Conservation (phyloP, 2,329 filamentous ascomycete species). For the Penicillium sp. region DNA sequence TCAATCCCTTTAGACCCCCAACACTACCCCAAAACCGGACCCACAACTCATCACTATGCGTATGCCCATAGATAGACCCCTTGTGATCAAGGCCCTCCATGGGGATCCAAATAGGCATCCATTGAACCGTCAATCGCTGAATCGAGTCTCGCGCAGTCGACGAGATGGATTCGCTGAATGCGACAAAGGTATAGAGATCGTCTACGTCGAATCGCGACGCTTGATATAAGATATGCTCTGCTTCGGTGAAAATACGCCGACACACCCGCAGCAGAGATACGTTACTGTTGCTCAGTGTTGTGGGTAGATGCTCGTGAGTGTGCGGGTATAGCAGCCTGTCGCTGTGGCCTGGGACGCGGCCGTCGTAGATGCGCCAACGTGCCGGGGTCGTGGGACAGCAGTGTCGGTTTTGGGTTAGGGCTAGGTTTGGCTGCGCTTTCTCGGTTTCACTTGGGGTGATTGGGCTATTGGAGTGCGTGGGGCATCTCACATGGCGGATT, state of each 20-base stretch:
- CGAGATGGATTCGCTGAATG: slow-evolving; percentile 30
- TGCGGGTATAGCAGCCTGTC: slow-evolving; percentile 38
- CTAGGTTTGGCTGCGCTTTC: slow-evolving; percentile 8
- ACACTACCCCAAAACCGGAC: slow-evolving; percentile 32
- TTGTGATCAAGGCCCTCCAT: slow-evolving; percentile 32
- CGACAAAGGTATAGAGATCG: slow-evolving; percentile 40
- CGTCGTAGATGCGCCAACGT: slow-evolving; percentile 32
- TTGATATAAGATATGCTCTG: slow-evolving; percentile 31
- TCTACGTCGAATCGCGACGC: slow-evolving; percentile 37
- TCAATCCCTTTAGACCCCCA: slow-evolving; percentile 19
- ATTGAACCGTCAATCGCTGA: slow-evolving; percentile 32
- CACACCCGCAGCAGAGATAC: slow-evolving; percentile 34
- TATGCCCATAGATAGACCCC: slow-evolving; percentile 38
- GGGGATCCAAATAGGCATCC: slow-evolving; percentile 39
- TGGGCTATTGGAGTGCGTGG: too few species aligned
- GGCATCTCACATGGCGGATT: slow-evolving; percentile 39
- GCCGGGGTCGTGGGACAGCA: slow-evolving; percentile 37
- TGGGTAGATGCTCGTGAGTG: slow-evolving; percentile 29
- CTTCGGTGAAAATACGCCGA: slow-evolving; percentile 38
- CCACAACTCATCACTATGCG: slow-evolving; percentile 40
- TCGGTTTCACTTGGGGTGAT: neutral
- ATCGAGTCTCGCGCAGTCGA: slow-evolving; percentile 21
- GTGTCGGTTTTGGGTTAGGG: slow-evolving; percentile 32
- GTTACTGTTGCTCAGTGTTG: slow-evolving; percentile 25
- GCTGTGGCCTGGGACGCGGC: slow-evolving; percentile 18